Conservation (phyloP, 495 filamentous ascomycete species). For the Cairneyella variabilis region DNA sequence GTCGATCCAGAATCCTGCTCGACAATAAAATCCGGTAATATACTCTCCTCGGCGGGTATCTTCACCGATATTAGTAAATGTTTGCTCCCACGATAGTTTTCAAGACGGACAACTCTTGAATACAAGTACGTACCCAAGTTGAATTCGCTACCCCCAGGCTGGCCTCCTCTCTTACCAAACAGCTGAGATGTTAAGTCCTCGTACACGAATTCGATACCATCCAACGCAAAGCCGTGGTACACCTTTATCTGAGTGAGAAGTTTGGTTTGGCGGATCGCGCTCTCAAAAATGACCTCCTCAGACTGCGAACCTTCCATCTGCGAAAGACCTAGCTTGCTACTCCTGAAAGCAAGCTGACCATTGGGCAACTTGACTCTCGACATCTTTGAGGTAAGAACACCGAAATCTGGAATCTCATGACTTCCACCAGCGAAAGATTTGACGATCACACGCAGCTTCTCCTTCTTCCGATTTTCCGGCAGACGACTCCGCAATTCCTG, state of each 20-base stretch:
- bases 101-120: background rate
- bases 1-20: slow-evolving; percentile 83
- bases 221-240: slow-evolving; percentile 73
- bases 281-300: slow-evolving; percentile 71
- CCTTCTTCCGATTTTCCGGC: slow-evolving; percentile 66
- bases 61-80: slow-evolving; percentile 23
- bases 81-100: no score
- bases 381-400: slow-evolving; percentile 61
- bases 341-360: slow-evolving; percentile 68
- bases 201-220: slow-evolving; percentile 90
- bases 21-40: slow-evolving; percentile 80
- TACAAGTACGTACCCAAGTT: slow-evolving; percentile 52
- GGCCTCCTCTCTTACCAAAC: slow-evolving; percentile 81
- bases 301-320: slow-evolving; percentile 67
- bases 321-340: slow-evolving; percentile 72
- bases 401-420: slow-evolving; percentile 70
- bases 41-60: slow-evolving; percentile 85
- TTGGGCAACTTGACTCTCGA: slow-evolving; percentile 72
- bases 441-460: slow-evolving; percentile 64
- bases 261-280: slow-evolving; percentile 62
- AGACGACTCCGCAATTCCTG: slow-evolving; percentile 66
- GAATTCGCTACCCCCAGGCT: slow-evolving; percentile 71
- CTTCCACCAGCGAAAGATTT: slow-evolving; percentile 71
- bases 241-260: slow-evolving; percentile 71
- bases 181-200: slow-evolving; percentile 84